Base-by-base conservation (phyloP, 2,329 filamentous ascomycete genomes). In the Metarhizium brunneum region DNA sequence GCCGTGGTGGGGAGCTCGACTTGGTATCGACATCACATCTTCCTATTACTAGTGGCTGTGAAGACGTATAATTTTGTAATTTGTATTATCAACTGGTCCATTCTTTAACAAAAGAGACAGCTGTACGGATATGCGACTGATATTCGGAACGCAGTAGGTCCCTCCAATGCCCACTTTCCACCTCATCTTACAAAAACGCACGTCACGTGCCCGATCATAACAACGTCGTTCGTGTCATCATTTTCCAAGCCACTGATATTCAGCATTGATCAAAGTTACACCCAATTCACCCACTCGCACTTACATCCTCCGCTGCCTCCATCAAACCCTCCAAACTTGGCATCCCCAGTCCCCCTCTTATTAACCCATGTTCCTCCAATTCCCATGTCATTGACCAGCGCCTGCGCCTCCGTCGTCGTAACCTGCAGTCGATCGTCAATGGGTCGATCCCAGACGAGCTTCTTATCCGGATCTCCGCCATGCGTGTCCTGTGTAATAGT, bases 401-500 rank as follows among this genome's bases (percentile, higher is more conserved):
- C 64, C 57, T 72, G 69, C 3, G 73, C 71, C 43, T 75, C 72
- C 32, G 68, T 68, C 52, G 65, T 62, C 49, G 77, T 66, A 53
- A 84, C 73, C 51, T 69, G 65, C 63, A 77, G 72, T 30, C 75
- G 64, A 30, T 73, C 70, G 51, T 77, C 68, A 56, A 86, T 74
- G 3, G 69, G 69, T 65, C 81, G 79, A 50, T 75, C 73, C 69
- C 79, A 85, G 2, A 79, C 70, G 47, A 78, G 71, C 69, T 86
- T 86, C 60, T 68, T 67, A 13, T 63, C 62, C 6, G 71, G 67
- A 62, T 81, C 66, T 14, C 84, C 84, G 45, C 84, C 84, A 63
- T 87, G 84, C 49, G 81, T 80, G 66, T 87, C 84, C 58, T 80
- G 73, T 18, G 76, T 78, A 48, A 86, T 67, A 4, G 82, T 85